These are phyloP conservation scores for Colletotrichum trifolii DNA, from an alignment of 2,329 filamentous ascomycete genomes.

Conservation along the genomic window DNA sequence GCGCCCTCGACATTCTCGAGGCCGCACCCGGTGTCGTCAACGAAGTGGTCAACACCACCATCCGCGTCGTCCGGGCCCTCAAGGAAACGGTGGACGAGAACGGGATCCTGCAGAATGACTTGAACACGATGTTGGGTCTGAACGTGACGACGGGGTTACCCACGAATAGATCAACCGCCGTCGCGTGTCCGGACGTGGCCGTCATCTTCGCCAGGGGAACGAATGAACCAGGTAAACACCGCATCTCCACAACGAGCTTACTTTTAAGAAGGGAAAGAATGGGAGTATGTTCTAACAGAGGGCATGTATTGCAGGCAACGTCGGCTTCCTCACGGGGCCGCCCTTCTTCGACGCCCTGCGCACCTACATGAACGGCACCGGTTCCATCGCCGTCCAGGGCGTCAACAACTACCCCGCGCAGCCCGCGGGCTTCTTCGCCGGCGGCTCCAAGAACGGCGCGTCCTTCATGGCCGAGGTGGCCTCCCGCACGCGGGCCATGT, in stretches of 20 bases:
- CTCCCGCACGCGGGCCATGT: slow-evolving; percentile 43
- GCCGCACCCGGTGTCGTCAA: slow-evolving; percentile 18
- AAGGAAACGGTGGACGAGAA: slow-evolving; percentile 35
- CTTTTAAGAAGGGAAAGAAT: background rate
- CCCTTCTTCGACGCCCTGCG: slow-evolving; percentile 42
- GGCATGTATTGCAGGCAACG: slow-evolving; percentile 39
- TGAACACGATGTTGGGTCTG: slow-evolving; percentile 21
- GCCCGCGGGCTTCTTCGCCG: slow-evolving; percentile 20
- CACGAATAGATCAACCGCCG: background rate
- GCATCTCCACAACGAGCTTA: background rate
- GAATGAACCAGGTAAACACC: slow-evolving; percentile 35
- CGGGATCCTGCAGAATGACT: slow-evolving; percentile 30
- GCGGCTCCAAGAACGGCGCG: slow-evolving; percentile 27
- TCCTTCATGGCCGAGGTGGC: slow-evolving; percentile 47
- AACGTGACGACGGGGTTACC: slow-evolving; percentile 27
- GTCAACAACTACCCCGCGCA: slow-evolving; percentile 39
- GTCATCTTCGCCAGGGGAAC: slow-evolving; percentile 35
- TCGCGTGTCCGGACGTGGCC: slow-evolving; percentile 35
- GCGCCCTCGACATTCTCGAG: slow-evolving; percentile 34
- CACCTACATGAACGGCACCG: slow-evolving; percentile 37
- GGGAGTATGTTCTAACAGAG: background rate
- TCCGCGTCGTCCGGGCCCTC: slow-evolving; percentile 33
- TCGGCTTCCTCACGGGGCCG: slow-evolving; percentile 44
- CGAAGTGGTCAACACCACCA: slow-evolving; percentile 29
- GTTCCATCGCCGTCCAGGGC: slow-evolving; percentile 41